These are phyloP conservation scores for Plantago major DNA, from an alignment of 257 asterid genomes.

Conservation along the genomic window DNA sequence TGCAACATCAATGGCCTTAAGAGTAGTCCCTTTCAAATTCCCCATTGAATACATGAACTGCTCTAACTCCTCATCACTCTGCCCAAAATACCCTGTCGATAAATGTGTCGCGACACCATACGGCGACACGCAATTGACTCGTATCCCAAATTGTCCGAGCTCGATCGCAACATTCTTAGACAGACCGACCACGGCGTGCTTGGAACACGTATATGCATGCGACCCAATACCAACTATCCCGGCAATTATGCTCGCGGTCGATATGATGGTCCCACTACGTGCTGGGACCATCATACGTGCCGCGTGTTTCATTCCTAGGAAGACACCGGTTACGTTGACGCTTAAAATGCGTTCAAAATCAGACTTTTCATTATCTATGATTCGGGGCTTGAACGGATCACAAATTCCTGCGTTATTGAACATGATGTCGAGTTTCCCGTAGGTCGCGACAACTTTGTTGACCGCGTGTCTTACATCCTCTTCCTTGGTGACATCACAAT, in stretches of 20 bases:
- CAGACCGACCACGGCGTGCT: no score
- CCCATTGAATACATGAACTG: constrained; percentile 8
- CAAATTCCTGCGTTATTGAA: background rate
- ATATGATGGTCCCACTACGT: no score
- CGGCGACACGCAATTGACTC: constrained; percentile 58
- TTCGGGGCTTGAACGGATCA: background rate
- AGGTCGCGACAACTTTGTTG: background rate
- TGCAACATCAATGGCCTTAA: constrained; percentile 15
- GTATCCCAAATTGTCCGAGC: background rate
- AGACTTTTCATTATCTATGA: no score
- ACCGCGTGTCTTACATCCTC: background rate
- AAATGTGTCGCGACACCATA: constrained; percentile 34
- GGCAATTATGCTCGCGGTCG: no score
- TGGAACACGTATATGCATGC: no score
- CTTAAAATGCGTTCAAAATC: no score
- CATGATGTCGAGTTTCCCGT: background rate
- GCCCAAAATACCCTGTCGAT: constrained; percentile 21
- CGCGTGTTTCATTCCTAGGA: no score
- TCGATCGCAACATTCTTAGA: no score
- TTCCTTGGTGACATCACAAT: background rate
- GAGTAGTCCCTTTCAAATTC: constrained; percentile 35
- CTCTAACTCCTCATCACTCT: constrained; percentile 32
- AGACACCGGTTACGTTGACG: no score
- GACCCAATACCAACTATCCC: no score
- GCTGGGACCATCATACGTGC: no score